phyloP scores from a whole-genome alignment of 805 yeast species.

The Candida ortonii region DNA sequence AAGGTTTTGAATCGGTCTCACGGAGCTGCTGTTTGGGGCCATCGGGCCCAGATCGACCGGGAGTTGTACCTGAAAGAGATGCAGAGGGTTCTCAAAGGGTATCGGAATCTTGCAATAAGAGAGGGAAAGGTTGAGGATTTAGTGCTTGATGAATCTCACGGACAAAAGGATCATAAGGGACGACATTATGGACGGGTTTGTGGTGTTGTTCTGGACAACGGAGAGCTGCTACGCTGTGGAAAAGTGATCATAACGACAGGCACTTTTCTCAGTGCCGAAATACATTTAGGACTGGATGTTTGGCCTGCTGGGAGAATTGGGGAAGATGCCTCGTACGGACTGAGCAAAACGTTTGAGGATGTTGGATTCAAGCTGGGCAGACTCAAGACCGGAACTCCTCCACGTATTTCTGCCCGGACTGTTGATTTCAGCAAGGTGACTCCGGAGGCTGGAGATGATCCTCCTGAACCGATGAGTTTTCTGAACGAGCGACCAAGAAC shows the following conservation, averaged over 20 bases:
- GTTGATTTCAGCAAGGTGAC: constrained; percentile 64
- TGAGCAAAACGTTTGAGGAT: constrained; percentile 70
- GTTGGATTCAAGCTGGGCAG: constrained; percentile 86
- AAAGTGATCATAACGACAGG: constrained; percentile 92
- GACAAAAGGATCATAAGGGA: constrained; percentile 32
- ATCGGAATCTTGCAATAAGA: constrained; percentile 54
- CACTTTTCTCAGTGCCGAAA: constrained; percentile 90
- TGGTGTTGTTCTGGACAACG: constrained; percentile 76
- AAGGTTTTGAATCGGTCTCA: constrained; percentile 80
- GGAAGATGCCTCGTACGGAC: constrained; percentile 86
- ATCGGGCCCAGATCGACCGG: constrained; percentile 94
- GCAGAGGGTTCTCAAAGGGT: constrained; percentile 61
- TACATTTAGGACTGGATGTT: constrained; percentile 79
- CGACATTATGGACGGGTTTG: constrained; percentile 45
- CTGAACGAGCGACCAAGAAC: constrained; percentile 68
- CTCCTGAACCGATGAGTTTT: constrained; percentile 89
- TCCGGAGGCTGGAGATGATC: constrained; percentile 76
- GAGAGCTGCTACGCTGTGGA: constrained; percentile 54
- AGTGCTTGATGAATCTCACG: constrained; percentile 48
- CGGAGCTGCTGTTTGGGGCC: constrained; percentile 98
- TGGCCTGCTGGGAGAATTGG: constrained; percentile 94
- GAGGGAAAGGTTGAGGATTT: constrained; percentile 85
- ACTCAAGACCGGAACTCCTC: constrained; percentile 96
- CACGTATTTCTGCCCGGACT: constrained; percentile 69
- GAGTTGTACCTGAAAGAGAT: constrained; percentile 71